Conservation (phyloP, 75 land plant species). For the Pinus taeda region DNA sequence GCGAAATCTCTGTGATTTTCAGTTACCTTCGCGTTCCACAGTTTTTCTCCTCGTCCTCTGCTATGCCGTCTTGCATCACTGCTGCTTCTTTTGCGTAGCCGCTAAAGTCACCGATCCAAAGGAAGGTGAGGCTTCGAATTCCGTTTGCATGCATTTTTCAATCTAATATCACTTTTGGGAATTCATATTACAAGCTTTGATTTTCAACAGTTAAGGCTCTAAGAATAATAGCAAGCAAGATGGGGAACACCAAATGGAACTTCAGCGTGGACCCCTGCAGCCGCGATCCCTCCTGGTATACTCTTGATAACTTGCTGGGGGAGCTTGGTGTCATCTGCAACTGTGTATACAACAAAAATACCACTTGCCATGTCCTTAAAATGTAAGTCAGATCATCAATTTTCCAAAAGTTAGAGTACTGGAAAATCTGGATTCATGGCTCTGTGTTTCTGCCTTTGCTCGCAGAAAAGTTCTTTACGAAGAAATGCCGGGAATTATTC, state of each 20-base stretch:
- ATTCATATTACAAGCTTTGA: no score
- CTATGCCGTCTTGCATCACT: no score
- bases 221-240: background rate
- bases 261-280: background rate
- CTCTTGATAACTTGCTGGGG: background rate
- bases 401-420: background rate
- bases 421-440: background rate
- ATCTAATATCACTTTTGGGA: no score
- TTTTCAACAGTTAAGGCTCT: background rate
- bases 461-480: background rate
- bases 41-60: no score
- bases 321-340: background rate
- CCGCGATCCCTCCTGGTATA: background rate
- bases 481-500: background rate
- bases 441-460: background rate
- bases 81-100: no score
- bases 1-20: no score
- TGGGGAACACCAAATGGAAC: background rate
- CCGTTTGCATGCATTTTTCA: no score
- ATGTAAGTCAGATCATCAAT: background rate
- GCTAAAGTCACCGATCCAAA: no score
- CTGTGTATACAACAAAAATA: background rate
- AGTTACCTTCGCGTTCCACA: no score
- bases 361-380: background rate
- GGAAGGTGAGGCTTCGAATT: background rate